Conservation (phyloP, 345 rosid genomes). For the Salix exigua region DNA sequence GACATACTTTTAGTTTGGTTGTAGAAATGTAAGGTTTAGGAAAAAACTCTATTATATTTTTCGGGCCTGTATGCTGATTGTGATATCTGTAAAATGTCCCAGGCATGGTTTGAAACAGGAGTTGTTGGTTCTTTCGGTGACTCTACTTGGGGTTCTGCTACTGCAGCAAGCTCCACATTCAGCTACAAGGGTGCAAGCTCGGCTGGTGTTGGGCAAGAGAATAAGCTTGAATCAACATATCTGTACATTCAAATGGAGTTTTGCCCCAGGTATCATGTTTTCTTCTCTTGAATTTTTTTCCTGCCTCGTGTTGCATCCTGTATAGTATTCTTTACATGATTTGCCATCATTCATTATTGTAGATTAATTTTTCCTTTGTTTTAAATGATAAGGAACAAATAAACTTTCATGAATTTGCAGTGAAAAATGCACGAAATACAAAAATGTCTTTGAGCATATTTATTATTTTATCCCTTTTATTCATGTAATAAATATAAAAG, state of each 20-base stretch:
- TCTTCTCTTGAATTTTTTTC: neutral
- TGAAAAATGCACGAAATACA: neutral
- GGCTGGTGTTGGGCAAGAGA: slow-evolving; percentile 59
- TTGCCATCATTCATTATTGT: neutral
- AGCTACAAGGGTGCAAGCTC: slow-evolving; percentile 51
- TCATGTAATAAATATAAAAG: neutral
- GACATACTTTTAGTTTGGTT: neutral
- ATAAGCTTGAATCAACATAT: slow-evolving; percentile 70
- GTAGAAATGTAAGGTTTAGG: neutral
- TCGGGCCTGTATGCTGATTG: slow-evolving; percentile 16
- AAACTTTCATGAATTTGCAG: neutral
- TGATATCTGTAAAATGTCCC: slow-evolving; percentile 33
- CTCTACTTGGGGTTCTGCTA: slow-evolving; percentile 62
- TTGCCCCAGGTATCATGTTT: slow-evolving; percentile 70
- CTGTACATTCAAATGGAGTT: slow-evolving; percentile 95
- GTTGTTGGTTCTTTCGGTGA: slow-evolving; percentile 60
- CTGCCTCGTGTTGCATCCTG: neutral
- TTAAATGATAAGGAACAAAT: neutral
- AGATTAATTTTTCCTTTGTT: neutral
- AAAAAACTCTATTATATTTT: neutral
- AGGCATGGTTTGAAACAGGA: slow-evolving; percentile 99
- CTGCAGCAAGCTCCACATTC: slow-evolving; percentile 66
- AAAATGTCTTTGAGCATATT: neutral
- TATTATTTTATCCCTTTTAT: neutral
- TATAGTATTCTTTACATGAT: neutral